These are phyloP conservation scores for Phyllosticta ampelicida DNA, from an alignment of 2,329 filamentous ascomycete species.

Conservation along the genomic window DNA sequence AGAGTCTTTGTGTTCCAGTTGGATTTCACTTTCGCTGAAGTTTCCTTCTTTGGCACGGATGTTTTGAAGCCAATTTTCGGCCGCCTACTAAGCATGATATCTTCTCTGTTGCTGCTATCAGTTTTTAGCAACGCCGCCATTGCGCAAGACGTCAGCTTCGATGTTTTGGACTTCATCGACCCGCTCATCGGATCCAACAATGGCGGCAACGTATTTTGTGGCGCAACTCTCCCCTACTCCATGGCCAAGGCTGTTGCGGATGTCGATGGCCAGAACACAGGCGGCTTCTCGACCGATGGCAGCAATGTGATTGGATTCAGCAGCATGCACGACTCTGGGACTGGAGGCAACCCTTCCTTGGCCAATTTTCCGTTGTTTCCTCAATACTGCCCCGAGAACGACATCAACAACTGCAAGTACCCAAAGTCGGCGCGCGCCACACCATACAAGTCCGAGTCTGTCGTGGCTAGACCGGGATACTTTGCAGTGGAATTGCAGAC, in stretches of 20 bases:
- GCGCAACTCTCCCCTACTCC: conserved; percentile 36
- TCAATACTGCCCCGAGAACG: conserved; percentile 51
- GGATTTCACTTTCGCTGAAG: too few relatives aligned
- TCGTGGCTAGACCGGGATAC: conserved; percentile 47
- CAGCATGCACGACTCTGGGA: conserved; percentile 26
- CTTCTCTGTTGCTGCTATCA: neutral
- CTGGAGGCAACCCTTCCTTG: conserved; percentile 44
- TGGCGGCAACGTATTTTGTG: conserved; percentile 38
- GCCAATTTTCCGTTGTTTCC: conserved; percentile 67
- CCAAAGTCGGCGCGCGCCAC: conserved; percentile 39
- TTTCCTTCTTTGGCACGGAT: neutral
- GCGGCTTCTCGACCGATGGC: conserved; percentile 42
- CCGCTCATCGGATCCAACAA: conserved; percentile 35
- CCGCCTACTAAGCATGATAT: neutral
- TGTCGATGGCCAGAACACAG: conserved; percentile 42
- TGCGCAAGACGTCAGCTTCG: conserved; percentile 3
- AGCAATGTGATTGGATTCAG: conserved; percentile 35
- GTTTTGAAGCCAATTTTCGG: neutral
- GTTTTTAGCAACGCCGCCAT: neutral
- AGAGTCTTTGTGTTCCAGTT: neutral
- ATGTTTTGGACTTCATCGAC: conserved; percentile 29
- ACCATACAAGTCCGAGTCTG: conserved; percentile 39
- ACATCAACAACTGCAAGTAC: conserved; percentile 50
- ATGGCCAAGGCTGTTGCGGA: conserved; percentile 40
- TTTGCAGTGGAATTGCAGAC: conserved; percentile 48